A percentile compares a stretch with the other conserved stretches of the same genome.
These are phyloP conservation scores for Penicillium silybi DNA, from an alignment of 495 filamentous ascomycete genomes.

Conservation along the genomic window DNA sequence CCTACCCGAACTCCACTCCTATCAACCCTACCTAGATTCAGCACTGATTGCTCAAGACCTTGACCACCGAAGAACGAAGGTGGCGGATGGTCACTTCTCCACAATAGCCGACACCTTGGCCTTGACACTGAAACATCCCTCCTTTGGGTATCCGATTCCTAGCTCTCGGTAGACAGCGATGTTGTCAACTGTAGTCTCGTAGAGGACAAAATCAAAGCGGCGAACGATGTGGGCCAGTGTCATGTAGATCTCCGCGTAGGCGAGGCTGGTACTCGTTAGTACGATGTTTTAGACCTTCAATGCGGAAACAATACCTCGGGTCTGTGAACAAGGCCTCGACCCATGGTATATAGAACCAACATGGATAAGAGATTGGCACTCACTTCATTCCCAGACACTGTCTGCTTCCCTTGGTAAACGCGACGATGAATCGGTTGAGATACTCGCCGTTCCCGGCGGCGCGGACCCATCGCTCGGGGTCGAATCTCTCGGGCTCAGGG, in stretches of 20 bases:
- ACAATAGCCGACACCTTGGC: constrained; percentile 16
- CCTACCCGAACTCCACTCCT: not conserved
- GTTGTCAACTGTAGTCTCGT: constrained; percentile 34
- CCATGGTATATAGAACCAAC: not conserved
- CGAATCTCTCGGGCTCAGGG: constrained; percentile 41
- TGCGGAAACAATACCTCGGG: too few species aligned
- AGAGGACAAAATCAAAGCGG: constrained; percentile 34
- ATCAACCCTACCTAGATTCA: too few species aligned
- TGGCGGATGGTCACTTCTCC: constrained; percentile 6
- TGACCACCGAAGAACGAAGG: not conserved
- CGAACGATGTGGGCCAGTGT: constrained; percentile 33
- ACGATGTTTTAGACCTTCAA: not conserved
- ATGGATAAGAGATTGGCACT: constrained; percentile 2
- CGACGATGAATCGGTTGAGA: constrained; percentile 32
- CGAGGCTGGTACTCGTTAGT: constrained; percentile 23
- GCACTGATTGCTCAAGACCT: too few species aligned
- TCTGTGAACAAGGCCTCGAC: too few species aligned
- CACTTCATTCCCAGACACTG: constrained; percentile 47
- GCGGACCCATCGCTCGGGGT: constrained; percentile 49
- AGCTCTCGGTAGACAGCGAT: constrained; percentile 23
- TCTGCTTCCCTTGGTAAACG: constrained; percentile 44
- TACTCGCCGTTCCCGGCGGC: constrained; percentile 16
- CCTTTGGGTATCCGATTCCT: constrained; percentile 16
- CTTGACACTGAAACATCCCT: constrained; percentile 14
- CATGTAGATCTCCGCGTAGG: constrained; percentile 37